These are phyloP conservation scores for Candida glucosophila DNA, from an alignment of 1,139 yeast genomes.

Conservation along the genomic window DNA sequence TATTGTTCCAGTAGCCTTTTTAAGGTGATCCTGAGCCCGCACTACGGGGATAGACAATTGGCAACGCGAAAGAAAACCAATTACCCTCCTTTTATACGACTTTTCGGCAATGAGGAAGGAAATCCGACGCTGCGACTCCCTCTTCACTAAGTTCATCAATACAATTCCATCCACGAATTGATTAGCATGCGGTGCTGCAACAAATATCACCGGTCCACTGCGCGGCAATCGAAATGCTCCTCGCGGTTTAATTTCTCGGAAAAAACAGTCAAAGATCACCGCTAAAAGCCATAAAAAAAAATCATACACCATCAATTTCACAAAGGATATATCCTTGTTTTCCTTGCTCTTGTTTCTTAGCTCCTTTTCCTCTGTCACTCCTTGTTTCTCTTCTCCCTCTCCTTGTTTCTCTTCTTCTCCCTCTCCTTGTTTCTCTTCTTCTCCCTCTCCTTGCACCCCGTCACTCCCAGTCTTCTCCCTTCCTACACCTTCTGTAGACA, in stretches of 20 bases:
- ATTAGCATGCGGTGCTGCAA: slow-evolving; percentile 40
- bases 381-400: too few relatives aligned
- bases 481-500: too few relatives aligned
- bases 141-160: slow-evolving; percentile 30
- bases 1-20: slow-evolving; percentile 38
- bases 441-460: too few relatives aligned
- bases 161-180: slow-evolving; percentile 37
- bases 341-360: too few relatives aligned
- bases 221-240: slow-evolving; percentile 35
- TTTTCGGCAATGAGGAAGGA: slow-evolving; percentile 58
- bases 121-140: slow-evolving; percentile 31
- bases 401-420: too few relatives aligned
- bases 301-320: slow-evolving; percentile 19
- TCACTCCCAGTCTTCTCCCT: too few relatives aligned
- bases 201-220: slow-evolving; percentile 33
- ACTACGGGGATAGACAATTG: slow-evolving; percentile 67
- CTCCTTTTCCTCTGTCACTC: too few relatives aligned
- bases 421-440: too few relatives aligned
- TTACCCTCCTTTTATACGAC: slow-evolving; percentile 41
- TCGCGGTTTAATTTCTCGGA: slow-evolving; percentile 32
- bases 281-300: slow-evolving; percentile 27
- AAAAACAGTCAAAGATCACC: slow-evolving; percentile 31
- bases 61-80: slow-evolving; percentile 50
- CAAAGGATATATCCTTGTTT: too few relatives aligned
- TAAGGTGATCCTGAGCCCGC: slow-evolving; percentile 60